Conservation (phyloP, 23 red algal species). For the Pyropia haitanensis region DNA sequence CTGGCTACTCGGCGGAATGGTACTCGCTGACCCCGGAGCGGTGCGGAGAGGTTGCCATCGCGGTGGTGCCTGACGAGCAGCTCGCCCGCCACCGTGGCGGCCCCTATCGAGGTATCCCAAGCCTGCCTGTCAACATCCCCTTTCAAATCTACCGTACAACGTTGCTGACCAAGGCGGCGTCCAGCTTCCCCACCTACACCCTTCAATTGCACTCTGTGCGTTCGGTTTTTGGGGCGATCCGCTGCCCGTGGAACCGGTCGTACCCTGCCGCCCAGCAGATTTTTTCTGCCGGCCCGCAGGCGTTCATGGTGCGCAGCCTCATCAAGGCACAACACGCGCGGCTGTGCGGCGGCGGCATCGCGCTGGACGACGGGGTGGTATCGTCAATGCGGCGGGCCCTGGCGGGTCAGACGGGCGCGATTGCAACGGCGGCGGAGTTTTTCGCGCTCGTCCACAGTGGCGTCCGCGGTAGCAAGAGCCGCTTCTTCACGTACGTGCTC, state of each 20-base stretch:
- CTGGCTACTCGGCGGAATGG: too few species aligned
- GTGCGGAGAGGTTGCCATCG: too few species aligned
- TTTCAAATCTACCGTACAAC: too few species aligned
- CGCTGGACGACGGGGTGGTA: slow-evolving; percentile 6
- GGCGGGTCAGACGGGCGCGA: slow-evolving; percentile 14
- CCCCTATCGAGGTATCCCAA: too few species aligned
- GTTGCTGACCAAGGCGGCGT: too few species aligned
- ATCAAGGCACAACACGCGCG: slow-evolving; percentile 39
- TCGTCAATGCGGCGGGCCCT: slow-evolving; percentile 16
- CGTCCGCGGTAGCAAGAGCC: slow-evolving; percentile 25
- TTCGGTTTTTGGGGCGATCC: slow-evolving; percentile 16
- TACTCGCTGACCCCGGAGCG: too few species aligned
- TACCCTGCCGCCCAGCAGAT: slow-evolving; percentile 46
- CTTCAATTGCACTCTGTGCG: slow-evolving; percentile 18
- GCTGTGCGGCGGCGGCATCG: slow-evolving; percentile 33
- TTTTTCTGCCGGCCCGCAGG: slow-evolving; percentile 17
- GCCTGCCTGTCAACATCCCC: too few species aligned
- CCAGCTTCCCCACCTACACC: too few species aligned
- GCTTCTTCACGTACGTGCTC: slow-evolving; percentile 56
- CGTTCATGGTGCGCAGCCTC: slow-evolving; percentile 2
- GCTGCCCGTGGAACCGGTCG: slow-evolving; percentile 32
- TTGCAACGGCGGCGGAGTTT: slow-evolving; percentile 30
- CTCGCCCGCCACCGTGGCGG: too few species aligned
- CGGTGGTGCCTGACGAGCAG: too few species aligned
- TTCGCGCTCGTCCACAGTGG: slow-evolving; percentile 40